Evolutionary conservation across 1,284 basidiomycete species (phyloP).

Genomic region (Trametes versicolor): DNA sequence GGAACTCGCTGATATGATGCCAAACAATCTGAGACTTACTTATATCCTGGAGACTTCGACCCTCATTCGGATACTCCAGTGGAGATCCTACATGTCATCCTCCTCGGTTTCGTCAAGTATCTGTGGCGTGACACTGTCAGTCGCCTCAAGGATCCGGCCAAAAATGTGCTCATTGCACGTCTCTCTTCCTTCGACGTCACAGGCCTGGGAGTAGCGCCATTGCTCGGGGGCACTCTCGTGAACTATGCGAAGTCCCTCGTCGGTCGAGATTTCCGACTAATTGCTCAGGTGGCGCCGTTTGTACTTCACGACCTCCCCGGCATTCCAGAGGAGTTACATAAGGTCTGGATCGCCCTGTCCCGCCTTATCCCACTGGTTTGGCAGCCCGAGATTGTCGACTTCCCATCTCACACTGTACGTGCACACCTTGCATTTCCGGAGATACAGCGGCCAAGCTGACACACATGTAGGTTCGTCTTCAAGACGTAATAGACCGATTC

Average conservation of each 20-base stretch:
- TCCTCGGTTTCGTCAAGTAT: conserved; percentile 51
- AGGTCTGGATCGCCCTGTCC: conserved; percentile 41
- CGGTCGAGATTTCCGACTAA: conserved; percentile 43
- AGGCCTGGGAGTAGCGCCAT: conserved; percentile 37
- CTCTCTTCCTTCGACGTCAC: conserved; percentile 38
- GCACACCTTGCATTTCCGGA: background rate
- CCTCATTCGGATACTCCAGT: conserved; percentile 47
- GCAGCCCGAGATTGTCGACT: conserved; percentile 42
- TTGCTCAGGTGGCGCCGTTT: conserved; percentile 43
- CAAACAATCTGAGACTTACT: conserved; percentile 4
- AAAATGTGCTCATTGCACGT: conserved; percentile 34
- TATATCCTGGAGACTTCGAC: conserved; percentile 40
- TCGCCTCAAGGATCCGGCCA: conserved; percentile 24
- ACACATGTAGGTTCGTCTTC: conserved; percentile 46
- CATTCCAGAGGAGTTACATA: background rate
- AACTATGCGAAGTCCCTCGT: conserved; percentile 43
- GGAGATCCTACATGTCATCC: conserved; percentile 48
- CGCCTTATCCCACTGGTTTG: conserved; percentile 39
- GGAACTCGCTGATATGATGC: no score
- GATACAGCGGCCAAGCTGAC: conserved; percentile 34
- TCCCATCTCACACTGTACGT: conserved; percentile 36
- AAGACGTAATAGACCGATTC: conserved; percentile 54
- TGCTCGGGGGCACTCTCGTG: conserved; percentile 41
- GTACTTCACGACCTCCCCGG: conserved; percentile 39
- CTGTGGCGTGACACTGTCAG: conserved; percentile 47